Evolutionary conservation across 257 asterid species (phyloP).

Genomic region (Primulina huaijiensis): DNA sequence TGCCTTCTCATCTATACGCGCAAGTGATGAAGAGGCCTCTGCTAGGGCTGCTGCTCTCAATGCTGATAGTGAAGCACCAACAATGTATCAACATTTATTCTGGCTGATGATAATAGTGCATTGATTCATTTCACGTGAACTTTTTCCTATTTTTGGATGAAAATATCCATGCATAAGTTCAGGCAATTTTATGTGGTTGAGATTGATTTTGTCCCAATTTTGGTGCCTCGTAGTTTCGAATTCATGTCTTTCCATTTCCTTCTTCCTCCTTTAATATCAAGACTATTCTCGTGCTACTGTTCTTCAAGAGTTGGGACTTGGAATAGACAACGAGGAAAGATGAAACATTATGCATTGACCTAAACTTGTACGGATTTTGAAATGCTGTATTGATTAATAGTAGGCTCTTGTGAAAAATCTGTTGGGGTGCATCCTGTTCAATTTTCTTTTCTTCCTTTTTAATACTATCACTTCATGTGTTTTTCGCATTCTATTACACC

Average conservation of each 20-base stretch:
- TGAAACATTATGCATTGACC: background rate
- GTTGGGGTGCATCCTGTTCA: background rate
- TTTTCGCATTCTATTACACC: background rate
- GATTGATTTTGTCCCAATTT: constrained; percentile 18
- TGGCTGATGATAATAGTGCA: constrained; percentile 18
- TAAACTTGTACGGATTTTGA: background rate
- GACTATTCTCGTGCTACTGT: constrained; percentile 2
- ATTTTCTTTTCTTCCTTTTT: background rate
- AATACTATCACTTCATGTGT: background rate
- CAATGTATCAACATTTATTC: constrained; percentile 49
- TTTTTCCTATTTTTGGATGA: background rate
- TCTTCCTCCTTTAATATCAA: background rate
- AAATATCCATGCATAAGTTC: background rate
- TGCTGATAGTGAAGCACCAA: constrained; percentile 68
- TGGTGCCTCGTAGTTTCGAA: background rate
- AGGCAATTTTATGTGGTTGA: background rate
- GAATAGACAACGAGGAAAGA: constrained; percentile 8
- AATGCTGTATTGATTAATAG: background rate
- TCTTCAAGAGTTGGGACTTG: background rate
- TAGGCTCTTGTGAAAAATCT: background rate
- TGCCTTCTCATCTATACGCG: constrained; percentile 44
- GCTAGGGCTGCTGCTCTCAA: constrained; percentile 57
- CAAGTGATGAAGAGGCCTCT: constrained; percentile 78
- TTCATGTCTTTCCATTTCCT: background rate
- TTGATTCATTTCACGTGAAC: constrained; percentile 16